Evolutionary conservation across 768 basidiomycete genomes (phyloP), one percentile per base, ranked within the genome.

Genomic region (Candolleomyces eurysporus): DNA sequence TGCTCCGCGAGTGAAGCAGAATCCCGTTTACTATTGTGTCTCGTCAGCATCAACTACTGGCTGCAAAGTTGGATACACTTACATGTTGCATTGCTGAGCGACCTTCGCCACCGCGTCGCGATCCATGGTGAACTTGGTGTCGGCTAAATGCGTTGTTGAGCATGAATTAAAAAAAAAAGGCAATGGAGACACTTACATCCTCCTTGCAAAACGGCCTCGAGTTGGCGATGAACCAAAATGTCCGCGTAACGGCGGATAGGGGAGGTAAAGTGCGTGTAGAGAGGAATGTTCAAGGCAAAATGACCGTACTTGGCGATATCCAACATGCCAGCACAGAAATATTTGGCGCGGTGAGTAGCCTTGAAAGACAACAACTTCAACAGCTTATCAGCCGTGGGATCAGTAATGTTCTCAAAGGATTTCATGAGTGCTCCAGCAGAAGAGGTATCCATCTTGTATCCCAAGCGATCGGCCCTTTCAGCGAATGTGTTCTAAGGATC

Each of bases 251-350:
- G 91, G 55, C 93, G 88, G 67, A 97, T 95, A 9, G 95, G 97
- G 5, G 90, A 94, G 0, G 92, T 94, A 76, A 92, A 94, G 73
- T 94, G 91, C 9, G 91, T 96, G 78, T 98, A 99, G 48, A 99
- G 81, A 17, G 97, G 95, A 5, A 85, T 79, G 65, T 88, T 96
- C 65, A 98, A 79, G 0, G 96, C 89, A 72, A 93, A 98, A 75
- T 99, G 97, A 32, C 86, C 78, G 70, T 98, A 99, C 78, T 98
- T 98, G 46, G 95, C 94, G 69, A 99, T 99, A 74, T 99, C 97
- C 67, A 99, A 80, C 96, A 98, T 98, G 64, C 97, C 97, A 26
- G 95, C 86, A 71, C 97, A 99, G 87, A 98, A 98, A 76, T 99
- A 99, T 74, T 95, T 96, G 66, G 97, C 94, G 56, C 89, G 85